Conservation (phyloP, 2,329 filamentous ascomycete genomes). For the Penicillium corylophilum region DNA sequence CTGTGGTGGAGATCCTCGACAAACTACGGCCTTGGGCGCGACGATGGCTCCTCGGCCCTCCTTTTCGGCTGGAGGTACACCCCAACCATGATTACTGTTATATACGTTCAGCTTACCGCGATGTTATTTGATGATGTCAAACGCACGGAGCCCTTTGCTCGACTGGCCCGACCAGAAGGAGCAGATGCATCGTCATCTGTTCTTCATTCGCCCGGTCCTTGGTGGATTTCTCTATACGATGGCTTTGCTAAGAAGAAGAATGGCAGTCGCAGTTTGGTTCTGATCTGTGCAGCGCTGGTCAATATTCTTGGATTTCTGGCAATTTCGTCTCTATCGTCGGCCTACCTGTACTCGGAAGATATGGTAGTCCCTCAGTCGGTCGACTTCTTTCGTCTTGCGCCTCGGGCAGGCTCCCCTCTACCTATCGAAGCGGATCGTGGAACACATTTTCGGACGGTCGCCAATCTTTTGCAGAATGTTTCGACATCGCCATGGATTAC, state of each 20-base stretch:
- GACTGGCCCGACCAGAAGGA: slow-evolving; percentile 16
- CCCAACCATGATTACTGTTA: slow-evolving; percentile 27
- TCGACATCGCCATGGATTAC: slow-evolving; percentile 31
- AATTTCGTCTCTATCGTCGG: slow-evolving; percentile 16
- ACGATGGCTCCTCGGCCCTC: slow-evolving; percentile 24
- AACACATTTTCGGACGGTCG: slow-evolving; percentile 25
- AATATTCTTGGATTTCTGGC: slow-evolving; percentile 18
- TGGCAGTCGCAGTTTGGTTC: slow-evolving; percentile 7
- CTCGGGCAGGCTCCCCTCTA: slow-evolving; percentile 4
- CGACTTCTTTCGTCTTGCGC: slow-evolving; percentile 3
- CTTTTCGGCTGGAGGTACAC: slow-evolving; percentile 30
- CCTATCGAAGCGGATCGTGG: slow-evolving; percentile 17
- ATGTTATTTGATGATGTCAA: slow-evolving; percentile 26
- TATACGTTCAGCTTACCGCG: slow-evolving; percentile 23
- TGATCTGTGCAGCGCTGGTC: slow-evolving; percentile 8
- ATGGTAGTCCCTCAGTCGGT: slow-evolving; percentile 1
- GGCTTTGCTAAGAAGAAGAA: slow-evolving; percentile 17
- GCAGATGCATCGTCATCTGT: slow-evolving; percentile 16
- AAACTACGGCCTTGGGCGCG: slow-evolving; percentile 23
- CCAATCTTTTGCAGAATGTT: slow-evolving; percentile 25
- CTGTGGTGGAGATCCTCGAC: slow-evolving; percentile 20
- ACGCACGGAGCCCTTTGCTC: slow-evolving; percentile 28
- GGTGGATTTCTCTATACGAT: slow-evolving; percentile 23
- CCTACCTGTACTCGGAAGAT: slow-evolving; percentile 11
- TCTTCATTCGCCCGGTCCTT: slow-evolving; percentile 18